A percentile compares a stretch with the other conserved stretches of the same genome.
Conservation (phyloP, 192 early-diverging fungal species). For the Coemansia sp. region DNA sequence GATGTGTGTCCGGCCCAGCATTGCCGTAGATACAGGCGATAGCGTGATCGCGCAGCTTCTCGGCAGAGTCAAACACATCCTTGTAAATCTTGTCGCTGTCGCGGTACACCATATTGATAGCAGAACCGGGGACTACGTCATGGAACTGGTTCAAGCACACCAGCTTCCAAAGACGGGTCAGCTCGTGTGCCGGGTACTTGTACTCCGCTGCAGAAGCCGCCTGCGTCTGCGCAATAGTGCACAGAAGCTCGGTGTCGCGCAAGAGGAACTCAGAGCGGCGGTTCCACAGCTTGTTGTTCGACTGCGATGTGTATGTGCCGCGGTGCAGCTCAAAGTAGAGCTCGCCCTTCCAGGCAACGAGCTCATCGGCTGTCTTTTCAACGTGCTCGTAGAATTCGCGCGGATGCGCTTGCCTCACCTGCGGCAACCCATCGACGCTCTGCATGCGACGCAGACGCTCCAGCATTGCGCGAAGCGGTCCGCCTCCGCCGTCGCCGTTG, state of each 20-base stretch:
- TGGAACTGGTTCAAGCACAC: constrained; percentile 96
- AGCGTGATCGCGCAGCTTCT: constrained; percentile 47
- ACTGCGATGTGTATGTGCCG: constrained; percentile 94
- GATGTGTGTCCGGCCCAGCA: constrained; percentile 1
- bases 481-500: constrained; percentile 97
- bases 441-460: constrained; percentile 77
- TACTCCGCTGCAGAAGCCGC: constrained; percentile 2
- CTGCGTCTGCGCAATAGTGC: constrained; percentile 49
- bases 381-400: constrained; percentile 80
- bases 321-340: constrained; percentile 98
- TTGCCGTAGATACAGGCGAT: constrained; percentile 41
- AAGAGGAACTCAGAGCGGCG: constrained; percentile 80
- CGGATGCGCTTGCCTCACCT: constrained; percentile 72
- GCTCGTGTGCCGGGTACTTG: constrained; percentile 69
- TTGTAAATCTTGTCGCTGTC: constrained; percentile 68
- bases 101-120: constrained; percentile 86
- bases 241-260: constrained; percentile 77
- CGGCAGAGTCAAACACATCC: constrained; percentile 34
- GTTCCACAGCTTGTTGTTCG: constrained; percentile 80
- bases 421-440: constrained; percentile 72
- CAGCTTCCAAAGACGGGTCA: constrained; percentile 86
- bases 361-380: constrained; percentile 64
- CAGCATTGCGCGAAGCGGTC: constrained; percentile 77
- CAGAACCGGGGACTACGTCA: constrained; percentile 89
- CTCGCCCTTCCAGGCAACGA: constrained; percentile 91